Base-by-base conservation (phyloP, 208 protist genomes). In the Strigomonas culicis region DNA sequence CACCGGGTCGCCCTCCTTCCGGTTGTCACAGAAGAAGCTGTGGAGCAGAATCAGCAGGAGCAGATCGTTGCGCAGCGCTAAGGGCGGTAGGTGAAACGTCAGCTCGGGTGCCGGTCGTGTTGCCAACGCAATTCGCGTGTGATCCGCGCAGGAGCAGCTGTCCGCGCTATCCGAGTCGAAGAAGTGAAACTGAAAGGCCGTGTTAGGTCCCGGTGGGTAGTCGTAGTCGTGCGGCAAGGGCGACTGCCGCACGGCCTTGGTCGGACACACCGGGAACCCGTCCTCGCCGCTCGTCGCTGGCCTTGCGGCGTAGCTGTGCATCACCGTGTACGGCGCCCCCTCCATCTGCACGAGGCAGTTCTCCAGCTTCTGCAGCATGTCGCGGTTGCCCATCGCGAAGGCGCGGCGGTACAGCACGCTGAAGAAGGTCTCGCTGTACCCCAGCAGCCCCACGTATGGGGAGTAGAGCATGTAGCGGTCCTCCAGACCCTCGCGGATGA, bases 381-480 rank as follows among this genome's bases (percentile, higher is more conserved):
- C 59, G 19, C 74, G 66, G 52, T 81, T 67, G 22, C 90, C 84
- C 0, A 73, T 58, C 11, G 63, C 58, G 55, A 93, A 84, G n/a
- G 86, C 86, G 27, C 77, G 72, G 32, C 74, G 76, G 64, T 92
- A 89, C 10, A 96, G 53, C 19, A 84, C 72, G 46, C 84, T 77
- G 52, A 96, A 70, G 60, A 96, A 77, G 17, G 90, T 90, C 55
- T 89, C 76, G 22, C 92, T 85, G 22, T 79, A 82, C 8, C 76
- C 52, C 62, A 81, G 83, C 19, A 71, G 68, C 19, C 90, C 90
- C 7, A 70, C 66, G 1, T 70, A 63, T 4, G 74, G 34, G 13
- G 75, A 78, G 60, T 93, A 96, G 13, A 96, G 66, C 6, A 86
- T 36, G 66, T 93, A 92, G n/a, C 85, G 77, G 41, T 93, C 82